Conservation (phyloP, 345 rosid genomes). For the sweet orange (Citrus sinensis) region DNA sequence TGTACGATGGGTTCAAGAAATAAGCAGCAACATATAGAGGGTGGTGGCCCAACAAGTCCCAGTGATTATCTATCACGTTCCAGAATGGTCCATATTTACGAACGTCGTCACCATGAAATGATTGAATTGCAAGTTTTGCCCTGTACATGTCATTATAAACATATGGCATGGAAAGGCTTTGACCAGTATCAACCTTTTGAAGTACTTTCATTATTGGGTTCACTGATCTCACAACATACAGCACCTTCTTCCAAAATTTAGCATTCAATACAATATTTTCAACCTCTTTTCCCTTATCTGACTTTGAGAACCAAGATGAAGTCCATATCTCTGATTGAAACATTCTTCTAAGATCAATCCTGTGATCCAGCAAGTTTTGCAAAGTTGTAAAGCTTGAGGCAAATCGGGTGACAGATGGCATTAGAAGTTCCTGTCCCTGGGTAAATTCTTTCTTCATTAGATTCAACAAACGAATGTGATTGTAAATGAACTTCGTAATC, state of each 20-base stretch:
- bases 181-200: constrained; percentile 29
- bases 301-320: constrained; percentile 30
- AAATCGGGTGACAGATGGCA: constrained; percentile 30
- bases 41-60: constrained; percentile 34
- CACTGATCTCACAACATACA: constrained; percentile 30
- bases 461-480: constrained; percentile 29
- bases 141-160: constrained; percentile 36
- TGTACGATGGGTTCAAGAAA: constrained; percentile 45
- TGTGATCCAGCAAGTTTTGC: constrained; percentile 35
- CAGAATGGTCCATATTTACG: constrained; percentile 45
- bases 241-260: constrained; percentile 44
- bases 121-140: constrained; percentile 38
- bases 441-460: constrained; percentile 43
- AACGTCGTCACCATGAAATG: constrained; percentile 35
- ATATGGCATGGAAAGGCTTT: constrained; percentile 33
- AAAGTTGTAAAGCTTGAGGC: constrained; percentile 37
- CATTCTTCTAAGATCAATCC: constrained; percentile 37
- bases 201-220: constrained; percentile 36
- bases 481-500: constrained; percentile 38
- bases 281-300: constrained; percentile 44
- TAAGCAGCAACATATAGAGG: constrained; percentile 44
- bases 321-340: constrained; percentile 38
- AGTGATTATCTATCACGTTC: constrained; percentile 39
- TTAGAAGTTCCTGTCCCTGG: constrained; percentile 43
- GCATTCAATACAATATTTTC: constrained; percentile 33